Evolutionary conservation across 2,329 filamentous ascomycete species (phyloP), one percentile per base, ranked within the genome.

Genomic region (Thelonectria blattea): DNA sequence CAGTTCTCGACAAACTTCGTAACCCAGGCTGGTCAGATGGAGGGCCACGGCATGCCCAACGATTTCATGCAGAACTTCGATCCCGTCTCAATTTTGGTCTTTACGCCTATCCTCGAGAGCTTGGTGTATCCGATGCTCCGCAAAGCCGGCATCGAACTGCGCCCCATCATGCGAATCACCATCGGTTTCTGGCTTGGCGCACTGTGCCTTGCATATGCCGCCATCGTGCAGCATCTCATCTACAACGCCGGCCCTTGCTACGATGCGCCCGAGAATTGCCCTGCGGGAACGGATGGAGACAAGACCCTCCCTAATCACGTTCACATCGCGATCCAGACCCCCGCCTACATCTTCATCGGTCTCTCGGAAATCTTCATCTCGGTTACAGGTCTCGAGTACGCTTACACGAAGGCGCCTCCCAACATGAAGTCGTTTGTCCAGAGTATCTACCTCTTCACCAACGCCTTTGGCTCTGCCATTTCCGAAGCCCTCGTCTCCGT

Each of bases 361-460:
- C 74, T 85, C 14, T 80, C 84, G 0, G 85, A 89, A 72, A 87
- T 88, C 58, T 85, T 88, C 68, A 85, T 85, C 48, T 88, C 85
- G 11, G 86, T 91, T 62, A 90, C 88, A 1, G 85, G 86, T 62
- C 82, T 90, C 11, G 89, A 92, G 72, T 91, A 91, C 66, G 89
- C 88, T 17, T 91, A 88, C 75, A 90, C 88, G 69, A 91, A 91
- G 75, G 89, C 89, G 0, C 89, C 89, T 2, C 83, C 83, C 43
- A 85, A 81, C 72, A 90, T 91, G 88, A 85, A 88, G 72, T 86
- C 84, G 0, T 85, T 85, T 78, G 79, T 85, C 30, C 82, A 81
- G 72, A 81, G 81, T 12, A 70, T 88, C n/a, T 88, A 85, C 68
- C 78, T 88, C 58, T 79, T 88, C 62, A 88, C 85, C 41, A 84